Evolutionary conservation across 2,329 filamentous ascomycete genomes (phyloP), one percentile per base, ranked within the genome.

Genomic region (Talaromyces albobiverticillius): DNA sequence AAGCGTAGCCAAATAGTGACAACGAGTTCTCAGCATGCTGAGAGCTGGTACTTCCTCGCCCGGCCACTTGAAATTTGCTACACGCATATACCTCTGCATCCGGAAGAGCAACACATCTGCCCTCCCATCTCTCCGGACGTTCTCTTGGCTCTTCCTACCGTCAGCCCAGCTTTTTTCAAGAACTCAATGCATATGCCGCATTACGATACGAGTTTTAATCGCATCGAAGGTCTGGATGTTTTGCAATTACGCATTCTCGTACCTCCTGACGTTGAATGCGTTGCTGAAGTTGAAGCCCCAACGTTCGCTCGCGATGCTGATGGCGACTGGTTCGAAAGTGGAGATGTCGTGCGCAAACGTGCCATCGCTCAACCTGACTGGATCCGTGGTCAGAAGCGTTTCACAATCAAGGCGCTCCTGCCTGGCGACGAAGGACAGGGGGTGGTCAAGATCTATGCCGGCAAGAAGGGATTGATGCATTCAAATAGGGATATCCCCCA

Each of bases 401-500:
- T 95, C 70, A 95, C 91, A 0, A 80, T 99, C 66, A 99, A 99
- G 72, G 94, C 90, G 1, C 76, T 97, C 14, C 78, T 99, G 0
- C 93, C 95, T 1, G 89, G 90, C 23, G 93, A 97, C 62, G 93
- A 96, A 72, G 92, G 92, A 11, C 87, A 89, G 40, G 94, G 90
- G 40, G 83, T 88, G 11, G 76, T 99, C 55, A 96, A 95, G 70
- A 79, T 99, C 32, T 99, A 96, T 70, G 93, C 92, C 11, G 94
- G 95, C 57, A 94, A 92, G 71, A 85, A 92, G 59, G 95, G 95
- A 0, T 79, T 99, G 52, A 97, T 97, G 92, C 94, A 97, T 74
- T 95, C 89, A 59, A 93, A 94, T 77, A 94, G 94, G 70, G 90
- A 96, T 68, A 96, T 96, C 53, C 92, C 94, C 7, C 93, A 99